Base-by-base conservation (phyloP, 108 stramenopile species). In the Mediolabrus comicus region DNA sequence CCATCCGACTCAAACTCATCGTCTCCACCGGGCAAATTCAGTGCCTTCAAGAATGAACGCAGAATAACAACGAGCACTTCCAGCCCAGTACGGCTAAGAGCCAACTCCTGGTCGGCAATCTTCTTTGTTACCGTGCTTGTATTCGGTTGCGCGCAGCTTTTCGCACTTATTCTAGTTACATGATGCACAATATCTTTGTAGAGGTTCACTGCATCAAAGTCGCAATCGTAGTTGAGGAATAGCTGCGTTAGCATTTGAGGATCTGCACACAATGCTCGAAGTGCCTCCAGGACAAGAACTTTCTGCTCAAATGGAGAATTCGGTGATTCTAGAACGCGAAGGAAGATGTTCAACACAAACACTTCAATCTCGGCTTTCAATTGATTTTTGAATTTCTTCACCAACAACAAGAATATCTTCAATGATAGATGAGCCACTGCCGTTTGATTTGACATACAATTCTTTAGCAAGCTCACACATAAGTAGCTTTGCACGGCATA, bases 201-300 rank as follows among this genome's bases (percentile, higher is more conserved):
- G 16, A 99, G 70, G 65, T 92, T 91, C 33, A 87, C 82, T 1
- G 96, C 90, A 79, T 95, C 86, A 51, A 97, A 85, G 83, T 99
- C 98, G 71, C 98, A 98, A 76, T 99, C 99, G 72, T 98, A 99
- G 68, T 98, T 98, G n/a, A 99, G 70, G 76, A 99, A 99, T 34
- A 99, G 71, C 75, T 98, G 96, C 16, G 97, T 87, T 27, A 98
- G 80, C 35, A 94, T 72, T 29, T 71, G 67, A 14, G 96, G 90
- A 79, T 98, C 96, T 6, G 81, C 73, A 72, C 95, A 96, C 7
- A 99, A 77, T n/a, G 83, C 69, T 16, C 84, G 81, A 19, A 99
- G 77, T 3, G 97, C 95, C 72, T 98, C 95, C 56, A 99, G 77
- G 11, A 99, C 98, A 29, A 98, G 74, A 14, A 84, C 75, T 80